phyloP scores from a whole-genome alignment of 176 grass and related monocot genomes.

The Triticum urartu region DNA sequence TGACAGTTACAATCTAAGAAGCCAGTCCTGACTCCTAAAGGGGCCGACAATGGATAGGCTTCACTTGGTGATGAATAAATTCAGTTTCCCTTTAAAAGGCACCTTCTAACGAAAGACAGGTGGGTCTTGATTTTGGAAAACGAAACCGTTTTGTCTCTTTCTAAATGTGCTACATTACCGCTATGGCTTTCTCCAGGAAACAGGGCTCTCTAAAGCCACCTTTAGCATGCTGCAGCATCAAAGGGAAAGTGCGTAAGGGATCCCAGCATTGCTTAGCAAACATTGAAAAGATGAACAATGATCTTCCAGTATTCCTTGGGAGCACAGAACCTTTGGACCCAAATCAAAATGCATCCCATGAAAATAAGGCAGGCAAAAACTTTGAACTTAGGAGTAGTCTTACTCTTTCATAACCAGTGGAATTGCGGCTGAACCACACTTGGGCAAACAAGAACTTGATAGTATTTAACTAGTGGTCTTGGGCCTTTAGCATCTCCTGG shows the following conservation, averaged over 20 bases:
- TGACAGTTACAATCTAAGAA: neutral
- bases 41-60: neutral
- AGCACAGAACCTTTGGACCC: neutral
- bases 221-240: neutral
- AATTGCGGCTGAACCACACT: neutral
- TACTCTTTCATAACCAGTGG: neutral
- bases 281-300: neutral
- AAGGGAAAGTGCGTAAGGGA: neutral
- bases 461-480: neutral
- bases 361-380: neutral
- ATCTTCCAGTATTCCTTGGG: neutral
- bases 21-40: neutral
- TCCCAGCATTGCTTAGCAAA: neutral
- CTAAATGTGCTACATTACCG: neutral
- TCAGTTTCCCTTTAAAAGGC: neutral
- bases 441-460: constrained; percentile 5
- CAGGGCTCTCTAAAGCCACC: neutral
- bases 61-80: neutral
- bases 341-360: neutral
- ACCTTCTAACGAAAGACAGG: neutral
- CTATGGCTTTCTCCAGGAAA: neutral
- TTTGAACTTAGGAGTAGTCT: neutral
- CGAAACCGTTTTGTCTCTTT: neutral
- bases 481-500: neutral
- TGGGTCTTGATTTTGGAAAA: neutral